A percentile compares a stretch with the other conserved stretches of the same genome.
Conservation (phyloP, 306 rosid genomes). For the Myrica gale region DNA sequence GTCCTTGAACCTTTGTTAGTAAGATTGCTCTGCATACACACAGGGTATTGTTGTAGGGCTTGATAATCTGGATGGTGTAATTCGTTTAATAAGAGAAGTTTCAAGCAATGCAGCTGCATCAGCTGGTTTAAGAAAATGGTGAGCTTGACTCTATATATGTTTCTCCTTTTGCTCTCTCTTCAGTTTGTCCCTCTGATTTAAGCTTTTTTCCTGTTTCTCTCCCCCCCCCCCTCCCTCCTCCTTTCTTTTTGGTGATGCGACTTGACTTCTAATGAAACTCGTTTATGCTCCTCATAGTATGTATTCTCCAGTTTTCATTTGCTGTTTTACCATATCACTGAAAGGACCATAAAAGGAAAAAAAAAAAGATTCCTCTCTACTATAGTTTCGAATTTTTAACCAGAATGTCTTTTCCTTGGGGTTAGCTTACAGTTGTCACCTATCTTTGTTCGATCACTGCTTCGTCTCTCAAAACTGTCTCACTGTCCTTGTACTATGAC, state of each 20-base stretch:
- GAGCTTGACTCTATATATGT: constrained; percentile 29
- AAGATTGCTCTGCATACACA: constrained; percentile 22
- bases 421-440: neutral
- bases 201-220: neutral
- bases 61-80: constrained; percentile 80
- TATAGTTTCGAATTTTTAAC: neutral
- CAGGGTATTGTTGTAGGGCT: constrained; percentile 90
- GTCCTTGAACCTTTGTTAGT: neutral
- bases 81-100: constrained; percentile 61
- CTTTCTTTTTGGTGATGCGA: too few relatives aligned
- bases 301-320: neutral
- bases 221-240: neutral
- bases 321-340: neutral
- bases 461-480: too few relatives aligned
- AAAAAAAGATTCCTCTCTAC: neutral
- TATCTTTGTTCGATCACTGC: too few relatives aligned
- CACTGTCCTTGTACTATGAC: too few relatives aligned
- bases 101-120: constrained; percentile 70
- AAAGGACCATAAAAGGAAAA: neutral
- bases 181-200: constrained; percentile 10
- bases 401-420: neutral
- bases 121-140: constrained; percentile 65
- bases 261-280: too few relatives aligned
- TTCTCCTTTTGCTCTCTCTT: constrained; percentile 6
- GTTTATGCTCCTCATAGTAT: neutral